Base-by-base conservation (phyloP, 345 rosid genomes). In the Theobroma cacao region DNA sequence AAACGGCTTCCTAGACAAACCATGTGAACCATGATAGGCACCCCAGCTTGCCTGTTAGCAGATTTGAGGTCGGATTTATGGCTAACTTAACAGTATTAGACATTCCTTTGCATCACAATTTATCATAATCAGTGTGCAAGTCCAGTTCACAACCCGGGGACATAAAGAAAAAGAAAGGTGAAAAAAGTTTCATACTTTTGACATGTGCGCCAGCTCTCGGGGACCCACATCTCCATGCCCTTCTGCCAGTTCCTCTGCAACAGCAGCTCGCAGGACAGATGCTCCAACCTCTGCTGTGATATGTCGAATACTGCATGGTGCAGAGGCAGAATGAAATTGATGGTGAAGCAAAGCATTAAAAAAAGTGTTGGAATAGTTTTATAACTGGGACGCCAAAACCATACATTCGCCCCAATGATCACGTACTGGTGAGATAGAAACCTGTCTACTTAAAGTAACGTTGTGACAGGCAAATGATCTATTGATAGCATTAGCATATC, bases 261-360 rank as follows among this genome's bases (percentile, higher is more conserved):
- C 91, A 4, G 99, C 97, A 77, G 99, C 91, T 82, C 85, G 87
- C 74, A 96, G 60, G 83, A 96, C 99, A 62, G 99, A 95, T 9
- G 99, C 95, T 56, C 97, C 97, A 7, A 96, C 99, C 85, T 94
- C 95, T 5, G 95, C 93, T 15, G 97, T 94, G 67, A 96, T 91
- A 79, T 96, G 86, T 74, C 99, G 88, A 74, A 96, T 96, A 77
- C 99, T 96, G 95, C 87, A 86, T 79, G 61, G 71, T 59, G 48
- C 17, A 72, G 40, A 64, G 56, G 17, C 3, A 50, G 20, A 80
- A 71, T 52, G 5, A 52, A 52, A 5, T 28, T 20, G 1, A 18
- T 3, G 9, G 26, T 5, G 14, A 0, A 40, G 43, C 11, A 31
- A 47, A 41, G 28, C 15, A 48, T 14, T 48, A 3, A 34, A 47